Base-by-base conservation (phyloP, 1,139 yeast species). In the Taiozyma onychis region DNA sequence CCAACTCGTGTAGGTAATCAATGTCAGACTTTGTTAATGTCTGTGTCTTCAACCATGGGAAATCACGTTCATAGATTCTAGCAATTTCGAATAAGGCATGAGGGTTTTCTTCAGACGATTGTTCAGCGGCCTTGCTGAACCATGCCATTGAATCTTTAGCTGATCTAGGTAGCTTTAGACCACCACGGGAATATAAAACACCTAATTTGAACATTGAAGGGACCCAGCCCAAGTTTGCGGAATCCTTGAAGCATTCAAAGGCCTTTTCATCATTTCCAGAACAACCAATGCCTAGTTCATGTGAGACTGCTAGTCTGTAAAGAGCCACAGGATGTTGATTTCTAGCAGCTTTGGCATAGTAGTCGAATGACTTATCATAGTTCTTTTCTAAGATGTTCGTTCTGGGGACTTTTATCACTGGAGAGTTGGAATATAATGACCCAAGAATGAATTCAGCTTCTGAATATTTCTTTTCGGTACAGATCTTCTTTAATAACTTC, bases 191-290 rank as follows among this genome's bases (percentile, higher is more conserved):
- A 54, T 76, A 71, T 44, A 81, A 73, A 78, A 82, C 77, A 6
- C 89, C 91, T 26, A 85, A 66, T 63, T 83, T 83, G 67, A 83
- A 85, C 87, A 84, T 83, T 37, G 78, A 71, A 6, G 80, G 75
- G 27, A 74, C 74, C 55, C 78, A 79, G 10, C 84, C 84, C 39
- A 75, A 65, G 24, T 72, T 67, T 1, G 89, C 87, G 0, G 88
- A 87, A 44, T 70, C 70, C 44, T 73, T 69, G 65, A 80, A 84
- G 70, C 77, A 81, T 11, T 67, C 59, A 35, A 80, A 66, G 11
- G 88, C 83, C 50, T 71, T 71, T 22, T 46, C 37, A 32, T 64
- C 73, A 61, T 76, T 80, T 50, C 67, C 66, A 44, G 68, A 63
- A 34, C 75, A 71, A 3, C 91, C 91, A 42, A 83, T 78, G 2